Conservation (phyloP, 2,329 filamentous ascomycete genomes). For the Triangularia setosa region DNA sequence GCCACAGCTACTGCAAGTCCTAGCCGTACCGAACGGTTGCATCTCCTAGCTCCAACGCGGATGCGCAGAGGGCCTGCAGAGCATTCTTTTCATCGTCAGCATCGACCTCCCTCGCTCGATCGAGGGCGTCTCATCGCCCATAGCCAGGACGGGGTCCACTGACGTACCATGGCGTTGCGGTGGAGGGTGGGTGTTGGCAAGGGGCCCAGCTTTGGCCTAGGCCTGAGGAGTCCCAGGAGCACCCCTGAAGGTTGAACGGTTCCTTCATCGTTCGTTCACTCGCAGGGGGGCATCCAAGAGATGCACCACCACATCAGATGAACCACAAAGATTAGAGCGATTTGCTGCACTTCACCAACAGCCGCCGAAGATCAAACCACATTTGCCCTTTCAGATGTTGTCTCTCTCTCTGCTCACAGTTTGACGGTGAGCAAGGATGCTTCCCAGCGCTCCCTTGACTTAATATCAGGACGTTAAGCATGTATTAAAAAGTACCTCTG, state of each 20-base stretch:
- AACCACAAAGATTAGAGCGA: constrained; percentile 15
- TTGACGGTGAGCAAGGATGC: not conserved
- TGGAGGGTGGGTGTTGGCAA: constrained; percentile 17
- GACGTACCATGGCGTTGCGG: constrained; percentile 20
- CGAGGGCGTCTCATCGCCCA: constrained; percentile 22
- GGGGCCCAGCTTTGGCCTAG: constrained; percentile 9
- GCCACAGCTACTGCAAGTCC: not conserved
- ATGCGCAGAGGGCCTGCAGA: not conserved
- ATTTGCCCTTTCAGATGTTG: not conserved
- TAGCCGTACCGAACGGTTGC: not conserved
- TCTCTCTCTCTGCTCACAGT: not conserved
- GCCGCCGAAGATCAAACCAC: constrained; percentile 25
- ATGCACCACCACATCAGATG: constrained; percentile 18
- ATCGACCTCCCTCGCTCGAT: constrained; percentile 16
- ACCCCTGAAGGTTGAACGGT: constrained; percentile 8
- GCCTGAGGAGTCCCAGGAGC: not conserved
- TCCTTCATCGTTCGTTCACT: not conserved
- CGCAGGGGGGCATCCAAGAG: constrained; percentile 12
- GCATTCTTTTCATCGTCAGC: not conserved
- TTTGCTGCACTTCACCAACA: constrained; percentile 13
- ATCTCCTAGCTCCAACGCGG: not conserved
- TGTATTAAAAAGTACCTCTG: not conserved
- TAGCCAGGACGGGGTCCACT: constrained; percentile 3
- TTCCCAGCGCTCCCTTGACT: not conserved
- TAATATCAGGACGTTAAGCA: constrained; percentile 8